Evolutionary conservation across 1,139 yeast genomes (phyloP).

Genomic region (Saccharomycopsis hybrid): DNA sequence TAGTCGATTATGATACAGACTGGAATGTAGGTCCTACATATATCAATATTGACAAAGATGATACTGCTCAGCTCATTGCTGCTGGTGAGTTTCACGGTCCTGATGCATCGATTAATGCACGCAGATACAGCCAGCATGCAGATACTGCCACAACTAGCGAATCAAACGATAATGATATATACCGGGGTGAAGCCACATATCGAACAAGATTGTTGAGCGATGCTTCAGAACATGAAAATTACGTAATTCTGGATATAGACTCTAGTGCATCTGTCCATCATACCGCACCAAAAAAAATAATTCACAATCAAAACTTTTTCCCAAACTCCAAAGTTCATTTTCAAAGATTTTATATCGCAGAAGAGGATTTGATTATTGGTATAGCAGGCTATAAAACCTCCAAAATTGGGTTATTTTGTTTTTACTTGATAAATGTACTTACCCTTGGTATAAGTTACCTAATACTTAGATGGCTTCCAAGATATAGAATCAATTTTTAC

Average conservation of each 20-base stretch:
- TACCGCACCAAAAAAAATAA: constrained; percentile 23
- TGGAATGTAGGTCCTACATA: constrained; percentile 52
- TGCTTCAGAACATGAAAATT: constrained; percentile 30
- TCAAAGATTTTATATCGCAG: constrained; percentile 88
- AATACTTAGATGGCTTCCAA: constrained; percentile 79
- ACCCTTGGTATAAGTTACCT: constrained; percentile 72
- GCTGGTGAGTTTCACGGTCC: not conserved
- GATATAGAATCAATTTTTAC: constrained; percentile 57
- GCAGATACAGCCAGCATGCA: no score
- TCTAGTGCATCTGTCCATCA: constrained; percentile 26
- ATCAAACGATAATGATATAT: not conserved
- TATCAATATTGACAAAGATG: constrained; percentile 24
- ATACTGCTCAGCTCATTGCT: not conserved
- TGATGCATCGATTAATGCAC: not conserved
- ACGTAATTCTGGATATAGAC: constrained; percentile 30
- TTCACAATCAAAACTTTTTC: constrained; percentile 5
- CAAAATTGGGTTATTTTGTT: constrained; percentile 38
- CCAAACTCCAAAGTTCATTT: constrained; percentile 29
- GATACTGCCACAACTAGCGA: constrained; percentile 7
- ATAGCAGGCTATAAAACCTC: constrained; percentile 81
- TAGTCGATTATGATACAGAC: constrained; percentile 58
- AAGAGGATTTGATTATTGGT: constrained; percentile 89
- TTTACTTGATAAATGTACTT: constrained; percentile 46
- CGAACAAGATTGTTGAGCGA: constrained; percentile 40
- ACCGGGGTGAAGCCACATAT: constrained; percentile 31